phyloP scores from a whole-genome alignment of 2,329 filamentous ascomycete species.

The Fusarium mangiferae region DNA sequence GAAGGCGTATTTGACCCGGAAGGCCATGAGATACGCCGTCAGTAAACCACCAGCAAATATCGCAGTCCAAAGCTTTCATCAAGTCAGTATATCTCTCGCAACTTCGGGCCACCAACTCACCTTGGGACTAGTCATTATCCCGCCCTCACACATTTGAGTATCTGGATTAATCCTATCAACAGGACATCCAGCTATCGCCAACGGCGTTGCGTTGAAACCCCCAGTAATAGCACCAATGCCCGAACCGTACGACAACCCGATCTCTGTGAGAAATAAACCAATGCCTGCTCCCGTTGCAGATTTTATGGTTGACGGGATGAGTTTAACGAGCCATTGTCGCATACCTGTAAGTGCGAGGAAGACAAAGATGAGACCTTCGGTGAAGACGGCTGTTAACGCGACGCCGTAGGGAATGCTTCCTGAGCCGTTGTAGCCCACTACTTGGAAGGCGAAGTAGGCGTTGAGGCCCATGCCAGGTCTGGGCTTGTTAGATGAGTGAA shows the following conservation, averaged over 20 bases:
- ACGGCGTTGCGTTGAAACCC: constrained; percentile 65
- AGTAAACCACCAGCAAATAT: constrained; percentile 82
- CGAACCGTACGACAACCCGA: constrained; percentile 77
- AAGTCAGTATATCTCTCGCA: background rate
- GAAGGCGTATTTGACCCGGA: constrained; percentile 82
- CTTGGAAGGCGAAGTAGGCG: constrained; percentile 78
- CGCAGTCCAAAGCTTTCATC: constrained; percentile 72
- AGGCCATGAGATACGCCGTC: constrained; percentile 80
- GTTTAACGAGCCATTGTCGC: constrained; percentile 83
- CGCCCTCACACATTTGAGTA: constrained; percentile 34
- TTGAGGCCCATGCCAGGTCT: constrained; percentile 66
- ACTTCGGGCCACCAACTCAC: background rate
- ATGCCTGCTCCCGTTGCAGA: constrained; percentile 84
- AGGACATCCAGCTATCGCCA: constrained; percentile 76
- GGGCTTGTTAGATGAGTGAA: constrained; percentile 65
- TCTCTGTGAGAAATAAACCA: constrained; percentile 78
- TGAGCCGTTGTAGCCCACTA: constrained; percentile 77
- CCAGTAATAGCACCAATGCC: constrained; percentile 81
- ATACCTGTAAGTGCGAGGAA: constrained; percentile 79
- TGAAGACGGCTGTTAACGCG: constrained; percentile 82
- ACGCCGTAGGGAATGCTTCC: constrained; percentile 76
- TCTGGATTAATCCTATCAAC: constrained; percentile 18
- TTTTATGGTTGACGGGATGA: constrained; percentile 82
- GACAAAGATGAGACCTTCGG: constrained; percentile 83
- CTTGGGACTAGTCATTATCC: constrained; percentile 37